Evolutionary conservation across 179 eudicot species (phyloP).

Genomic region (Amaranthus tricolor): DNA sequence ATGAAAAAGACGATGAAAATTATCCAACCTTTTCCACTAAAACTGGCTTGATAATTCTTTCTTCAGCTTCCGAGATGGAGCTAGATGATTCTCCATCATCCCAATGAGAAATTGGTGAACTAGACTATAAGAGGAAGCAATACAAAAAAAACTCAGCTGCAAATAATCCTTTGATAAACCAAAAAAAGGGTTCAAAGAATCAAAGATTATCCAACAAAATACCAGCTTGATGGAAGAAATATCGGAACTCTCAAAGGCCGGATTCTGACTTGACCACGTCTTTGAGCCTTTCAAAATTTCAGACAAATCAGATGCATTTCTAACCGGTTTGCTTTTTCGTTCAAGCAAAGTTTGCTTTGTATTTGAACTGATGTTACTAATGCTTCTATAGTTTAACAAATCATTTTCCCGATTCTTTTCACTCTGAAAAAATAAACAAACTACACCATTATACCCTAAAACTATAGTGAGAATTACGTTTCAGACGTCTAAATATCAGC

Average conservation of each 20-base stretch:
- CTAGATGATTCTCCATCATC: constrained; percentile 52
- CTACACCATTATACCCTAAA: neutral
- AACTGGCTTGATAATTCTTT: constrained; percentile 63
- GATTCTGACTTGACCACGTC: constrained; percentile 32
- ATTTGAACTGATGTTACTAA: constrained; percentile 21
- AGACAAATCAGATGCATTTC: constrained; percentile 38
- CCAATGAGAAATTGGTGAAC: constrained; percentile 39
- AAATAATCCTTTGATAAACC: neutral
- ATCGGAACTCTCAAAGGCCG: constrained; percentile 44
- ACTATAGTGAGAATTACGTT: neutral
- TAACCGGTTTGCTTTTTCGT: constrained; percentile 25
- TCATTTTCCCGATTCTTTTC: constrained; percentile 30
- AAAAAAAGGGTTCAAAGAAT: neutral
- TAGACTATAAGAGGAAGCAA: constrained; percentile 33
- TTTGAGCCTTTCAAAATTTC: constrained; percentile 31
- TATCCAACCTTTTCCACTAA: constrained; percentile 56
- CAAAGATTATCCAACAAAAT: neutral
- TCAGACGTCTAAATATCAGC: neutral
- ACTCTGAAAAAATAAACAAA: no score
- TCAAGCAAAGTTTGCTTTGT: constrained; percentile 8
- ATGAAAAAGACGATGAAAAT: neutral
- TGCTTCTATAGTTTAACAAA: constrained; percentile 24
- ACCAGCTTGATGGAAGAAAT: constrained; percentile 45
- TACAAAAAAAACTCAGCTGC: neutral
- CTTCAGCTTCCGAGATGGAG: constrained; percentile 70